Evolutionary conservation across 768 basidiomycete genomes (phyloP), one percentile per base, ranked within the genome.

Genomic region (Infundibulicybe gibba): DNA sequence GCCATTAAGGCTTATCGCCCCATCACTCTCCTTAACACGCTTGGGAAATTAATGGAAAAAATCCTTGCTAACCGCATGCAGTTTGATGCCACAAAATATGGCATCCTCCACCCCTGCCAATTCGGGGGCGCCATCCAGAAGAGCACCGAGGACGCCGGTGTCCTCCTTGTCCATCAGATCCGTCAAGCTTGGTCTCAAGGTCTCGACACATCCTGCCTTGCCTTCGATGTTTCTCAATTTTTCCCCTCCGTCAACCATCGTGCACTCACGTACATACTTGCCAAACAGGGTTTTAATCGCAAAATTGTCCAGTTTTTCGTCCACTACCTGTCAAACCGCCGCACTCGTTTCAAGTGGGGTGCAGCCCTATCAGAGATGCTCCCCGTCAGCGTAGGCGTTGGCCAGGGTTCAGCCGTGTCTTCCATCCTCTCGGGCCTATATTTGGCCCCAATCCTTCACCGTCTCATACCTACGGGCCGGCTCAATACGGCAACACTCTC

Each of bases 1-100:
- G 34, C 19, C 13, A 40, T 41, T 11, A 43, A 43, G 30, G 40
- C 32, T 13, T 48, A 17, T 15, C 21, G 47, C 25, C 47, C 41
- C 14, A 48, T 49, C 21, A 38, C 39, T 10, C 42, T 49, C 13
- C 43, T 49, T 2, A 19, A 31, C n/a, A 34, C 31, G 14, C n/a
- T 45, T n/a, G 25, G 30, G 6, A 49, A 49, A 17, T 43, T 49
- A 15, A 13, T 44, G 11, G 41, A 35, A 30, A 45, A 45, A 30
- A 32, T 49, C 12, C 31, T 49, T 2, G 48, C 48, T 6, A n/a
- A 30, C 11, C 2, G 48, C 13, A 16, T 49, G 32, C 44, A 46
- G 30, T 49, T 11, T 21, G 34, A 44, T 13, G 42, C 43, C 3
- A 12, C 13, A 17, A 14, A 34, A 34, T 9, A 2, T 11, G 33